Evolutionary conservation across 2,329 filamentous ascomycete species (phyloP).

Genomic region (Nigrospora oryzae): DNA sequence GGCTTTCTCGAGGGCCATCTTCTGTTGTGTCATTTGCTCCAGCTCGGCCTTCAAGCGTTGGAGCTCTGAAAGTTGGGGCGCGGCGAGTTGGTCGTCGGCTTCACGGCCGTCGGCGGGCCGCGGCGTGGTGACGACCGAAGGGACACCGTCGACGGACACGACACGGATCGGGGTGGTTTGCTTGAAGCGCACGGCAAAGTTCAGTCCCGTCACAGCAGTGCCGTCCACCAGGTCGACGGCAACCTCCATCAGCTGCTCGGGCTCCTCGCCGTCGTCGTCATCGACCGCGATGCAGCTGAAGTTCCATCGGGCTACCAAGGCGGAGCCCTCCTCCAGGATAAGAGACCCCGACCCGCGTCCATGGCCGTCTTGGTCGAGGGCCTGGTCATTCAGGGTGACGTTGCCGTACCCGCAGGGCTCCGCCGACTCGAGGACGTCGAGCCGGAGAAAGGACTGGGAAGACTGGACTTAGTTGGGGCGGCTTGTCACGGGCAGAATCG

Average conservation of each 20-base stretch:
- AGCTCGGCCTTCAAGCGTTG: no score
- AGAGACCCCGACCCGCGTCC: constrained; percentile 34
- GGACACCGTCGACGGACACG: constrained; percentile 28
- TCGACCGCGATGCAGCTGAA: constrained; percentile 35
- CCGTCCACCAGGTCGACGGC: constrained; percentile 33
- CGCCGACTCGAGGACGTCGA: constrained; percentile 35
- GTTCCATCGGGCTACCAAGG: constrained; percentile 35
- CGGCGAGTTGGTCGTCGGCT: no score
- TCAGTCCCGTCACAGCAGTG: constrained; percentile 24
- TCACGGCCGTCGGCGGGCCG: no score
- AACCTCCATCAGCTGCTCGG: constrained; percentile 36
- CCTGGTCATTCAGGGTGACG: constrained; percentile 36
- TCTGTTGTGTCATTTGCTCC: no score
- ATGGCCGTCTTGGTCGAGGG: constrained; percentile 27
- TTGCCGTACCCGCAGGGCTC: constrained; percentile 37
- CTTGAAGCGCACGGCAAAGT: constrained; percentile 35
- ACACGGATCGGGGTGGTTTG: constrained; percentile 34
- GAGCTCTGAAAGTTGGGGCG: no score
- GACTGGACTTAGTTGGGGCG: no score
- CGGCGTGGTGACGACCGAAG: neutral
- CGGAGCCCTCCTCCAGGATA: constrained; percentile 24
- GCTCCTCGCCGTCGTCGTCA: constrained; percentile 23
- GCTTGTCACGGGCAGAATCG: no score
- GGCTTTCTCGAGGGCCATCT: no score
- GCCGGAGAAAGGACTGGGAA: constrained; percentile 20